Evolutionary conservation across 1,284 basidiomycete species (phyloP), one percentile per base, ranked within the genome.

Genomic region (Exobasidium rhododendri): DNA sequence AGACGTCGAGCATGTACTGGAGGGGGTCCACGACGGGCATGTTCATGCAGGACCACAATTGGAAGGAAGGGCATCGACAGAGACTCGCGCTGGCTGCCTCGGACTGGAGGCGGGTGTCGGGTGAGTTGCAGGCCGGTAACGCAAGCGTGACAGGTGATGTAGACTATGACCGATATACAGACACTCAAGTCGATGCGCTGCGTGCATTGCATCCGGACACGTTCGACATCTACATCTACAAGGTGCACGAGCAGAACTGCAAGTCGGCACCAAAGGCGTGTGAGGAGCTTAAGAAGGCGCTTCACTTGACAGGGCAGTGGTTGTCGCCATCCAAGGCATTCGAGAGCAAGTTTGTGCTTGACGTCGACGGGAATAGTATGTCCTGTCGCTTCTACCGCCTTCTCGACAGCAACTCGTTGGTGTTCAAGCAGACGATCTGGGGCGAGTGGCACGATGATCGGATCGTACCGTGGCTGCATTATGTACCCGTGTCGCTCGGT

Each of bases 381-480:
- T 47, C 46, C 7, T 47, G 46, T 47, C 46, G 46, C 11, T 47
- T 47, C 20, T 47, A 47, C 46, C 20, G 7, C 7, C 24, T 47
- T 13, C 10, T 47, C 7, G 46, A 26, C 6, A 10, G 7, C 46
- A 26, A 26, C 10, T 7, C 11, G 7, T 10, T 47, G 11, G 46
- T 47, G 7, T 47, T 47, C 24, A 47, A 47, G 24, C 46, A 47
- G 24, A 47, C 46, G 6, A 17, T 20, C 13, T 47, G 46, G 46
- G 46, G 17, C 24, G 46, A 47, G 24, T 47, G 46, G 46, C 46
- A 47, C 20, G 46, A 47, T 26, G 46, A 47, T 47, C 46, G 46
- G 24, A 7, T 47, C 6, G 20, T 47, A 7, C 46, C 46, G 6
- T 47, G 24, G 13, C 10, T 47, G 10, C 46, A 47, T 22, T 47